phyloP scores from a whole-genome alignment of 768 basidiomycete species.

The Hemileccinum rubropunctum region DNA sequence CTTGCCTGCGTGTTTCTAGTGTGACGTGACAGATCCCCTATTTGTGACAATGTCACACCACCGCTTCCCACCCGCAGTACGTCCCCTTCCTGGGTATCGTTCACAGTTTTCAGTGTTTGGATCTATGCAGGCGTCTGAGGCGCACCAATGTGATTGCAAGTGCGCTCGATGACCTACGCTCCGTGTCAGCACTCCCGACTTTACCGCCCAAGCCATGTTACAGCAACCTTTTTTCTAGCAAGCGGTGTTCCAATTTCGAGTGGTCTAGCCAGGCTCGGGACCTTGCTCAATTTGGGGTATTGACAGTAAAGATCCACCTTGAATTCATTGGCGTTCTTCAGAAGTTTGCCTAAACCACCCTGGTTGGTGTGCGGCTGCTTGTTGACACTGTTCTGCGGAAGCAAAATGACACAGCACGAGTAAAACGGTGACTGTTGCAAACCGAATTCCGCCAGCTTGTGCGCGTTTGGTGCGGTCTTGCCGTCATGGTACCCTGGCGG shows the following conservation, averaged over 20 bases:
- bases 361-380: background rate
- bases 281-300: background rate
- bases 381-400: conserved; percentile 11
- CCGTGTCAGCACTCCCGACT: background rate
- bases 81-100: background rate
- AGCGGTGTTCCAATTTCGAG: conserved; percentile 16
- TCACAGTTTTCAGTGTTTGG: background rate
- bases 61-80: conserved; percentile 8
- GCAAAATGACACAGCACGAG: conserved; percentile 11
- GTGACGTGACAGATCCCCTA: conserved; percentile 32
- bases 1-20: conserved; percentile 24
- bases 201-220: background rate
- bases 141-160: conserved; percentile 3
- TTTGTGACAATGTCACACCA: conserved; percentile 26
- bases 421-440: conserved; percentile 12
- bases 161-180: background rate
- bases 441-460: conserved; percentile 16
- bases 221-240: background rate
- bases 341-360: background rate
- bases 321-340: background rate
- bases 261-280: conserved; percentile 1
- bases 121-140: background rate
- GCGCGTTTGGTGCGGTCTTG: conserved; percentile 27
- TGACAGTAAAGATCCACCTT: conserved; percentile 6
- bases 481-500: conserved; percentile 25